Conservation (phyloP, 1,139 yeast genomes). For the Geotrichum bryndzae region DNA sequence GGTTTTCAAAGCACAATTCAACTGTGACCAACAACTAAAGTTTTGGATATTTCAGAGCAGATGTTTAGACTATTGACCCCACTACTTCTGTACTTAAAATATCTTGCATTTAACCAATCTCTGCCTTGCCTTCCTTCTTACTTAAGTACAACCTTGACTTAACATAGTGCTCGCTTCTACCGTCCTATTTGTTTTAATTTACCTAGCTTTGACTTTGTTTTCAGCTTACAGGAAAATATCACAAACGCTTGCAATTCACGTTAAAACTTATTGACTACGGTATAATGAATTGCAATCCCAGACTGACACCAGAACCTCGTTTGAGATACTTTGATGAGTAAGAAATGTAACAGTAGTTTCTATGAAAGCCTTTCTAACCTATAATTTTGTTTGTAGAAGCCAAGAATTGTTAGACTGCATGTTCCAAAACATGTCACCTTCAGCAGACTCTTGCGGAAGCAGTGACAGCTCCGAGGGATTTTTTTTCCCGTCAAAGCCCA, state of each 20-base stretch:
- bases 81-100: not conserved
- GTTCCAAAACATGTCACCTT: conserved; percentile 16
- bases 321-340: conserved; percentile 10
- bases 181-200: not conserved
- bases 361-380: not conserved
- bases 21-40: not conserved
- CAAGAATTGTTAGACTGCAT: not conserved
- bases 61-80: not conserved
- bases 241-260: not conserved
- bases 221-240: not conserved
- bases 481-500: conserved; percentile 14
- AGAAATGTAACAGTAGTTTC: not conserved
- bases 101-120: not conserved
- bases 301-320: conserved; percentile 7
- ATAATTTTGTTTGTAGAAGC: not conserved
- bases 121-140: not conserved
- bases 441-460: conserved; percentile 9
- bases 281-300: conserved; percentile 7
- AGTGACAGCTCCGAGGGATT: conserved; percentile 18
- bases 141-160: not conserved
- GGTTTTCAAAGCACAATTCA: not conserved
- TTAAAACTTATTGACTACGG: conserved; percentile 32
- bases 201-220: not conserved
- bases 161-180: conserved; percentile 2
- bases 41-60: not conserved